These are phyloP conservation scores for Abelmoschus esculentus DNA, from an alignment of 345 rosid genomes.

Conservation along the genomic window DNA sequence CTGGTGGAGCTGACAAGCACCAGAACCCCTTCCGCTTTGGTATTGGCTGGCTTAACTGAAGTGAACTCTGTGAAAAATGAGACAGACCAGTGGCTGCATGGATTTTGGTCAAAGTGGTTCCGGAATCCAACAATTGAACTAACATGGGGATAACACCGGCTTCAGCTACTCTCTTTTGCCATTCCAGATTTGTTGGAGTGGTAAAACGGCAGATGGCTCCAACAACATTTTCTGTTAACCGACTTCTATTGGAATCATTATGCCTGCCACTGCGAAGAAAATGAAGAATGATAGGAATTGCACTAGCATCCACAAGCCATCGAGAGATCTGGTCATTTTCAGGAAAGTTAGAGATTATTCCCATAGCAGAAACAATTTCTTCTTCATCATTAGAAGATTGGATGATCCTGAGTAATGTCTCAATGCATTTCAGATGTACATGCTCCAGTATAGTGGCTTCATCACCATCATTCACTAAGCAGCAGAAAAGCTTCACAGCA, in stretches of 20 bases:
- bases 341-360: slow-evolving; percentile 52
- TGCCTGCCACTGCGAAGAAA: slow-evolving; percentile 18
- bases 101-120: slow-evolving; percentile 40
- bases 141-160: slow-evolving; percentile 41
- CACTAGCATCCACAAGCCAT: slow-evolving; percentile 49
- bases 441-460: slow-evolving; percentile 43
- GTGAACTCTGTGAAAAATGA: slow-evolving; percentile 43
- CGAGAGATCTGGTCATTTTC: slow-evolving; percentile 34
- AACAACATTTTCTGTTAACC: slow-evolving; percentile 39
- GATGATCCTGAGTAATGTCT: slow-evolving; percentile 42
- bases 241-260: slow-evolving; percentile 27
- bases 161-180: slow-evolving; percentile 46
- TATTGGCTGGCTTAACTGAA: slow-evolving; percentile 28
- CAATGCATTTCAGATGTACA: slow-evolving; percentile 32
- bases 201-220: slow-evolving; percentile 53
- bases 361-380: slow-evolving; percentile 43
- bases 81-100: slow-evolving; percentile 42
- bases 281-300: slow-evolving; percentile 23
- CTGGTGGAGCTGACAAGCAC: slow-evolving; percentile 46
- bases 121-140: slow-evolving; percentile 40
- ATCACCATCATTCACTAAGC: slow-evolving; percentile 41
- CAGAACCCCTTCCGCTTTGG: slow-evolving; percentile 29
- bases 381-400: slow-evolving; percentile 33
- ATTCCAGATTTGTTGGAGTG: slow-evolving; percentile 31
- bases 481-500: slow-evolving; percentile 55